Evolutionary conservation across 176 grass and related monocot species (phyloP), one percentile per base, ranked within the genome.

Genomic region (Miscanthus lutarioriparius): DNA sequence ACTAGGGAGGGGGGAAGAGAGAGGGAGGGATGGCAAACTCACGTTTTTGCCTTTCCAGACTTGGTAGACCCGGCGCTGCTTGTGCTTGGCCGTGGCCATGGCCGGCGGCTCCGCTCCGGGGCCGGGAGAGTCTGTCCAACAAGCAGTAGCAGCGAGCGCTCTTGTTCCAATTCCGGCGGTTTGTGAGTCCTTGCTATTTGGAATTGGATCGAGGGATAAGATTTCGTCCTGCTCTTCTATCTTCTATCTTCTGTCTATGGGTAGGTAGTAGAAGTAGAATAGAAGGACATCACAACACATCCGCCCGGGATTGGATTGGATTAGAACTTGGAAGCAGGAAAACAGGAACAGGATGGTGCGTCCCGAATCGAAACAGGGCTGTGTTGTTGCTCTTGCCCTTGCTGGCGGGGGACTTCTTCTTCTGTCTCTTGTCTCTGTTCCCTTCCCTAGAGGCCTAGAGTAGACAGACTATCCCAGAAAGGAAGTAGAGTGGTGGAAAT

Each of bases 41-140:
- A 94, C 95, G 92, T 94, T 98, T 28, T 87, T 92, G 61, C 86
- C 93, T 83, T 63, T 95, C 96, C 93, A 98, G 86, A 51, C 85
- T 89, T 95, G 87, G 84, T 92, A 91, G 9, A 94, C 89, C 75
- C 89, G 67, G 22, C 10, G 88, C 88, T 93, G 96, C 88, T 95
- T 95, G 43, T 48, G 41, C 70, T 64, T 80, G 67, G 87, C 77
- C 93, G 92, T 77, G 64, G 87, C 87, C 93, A 94, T 97, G 70
- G 70, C 76, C 61, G 19, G 64, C 77, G 51, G 51, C 51, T 54
- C 72, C 77, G 72, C 40, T 11, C 2, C 43, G 27, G 64, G 59
- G n/a, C 3, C 10, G 69, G 41, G 10, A 25, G 69, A 72, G 9
- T 20, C 33, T 35, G 33, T 35, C 20, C 66, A 43, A 9, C 22